Base-by-base conservation (phyloP, 164 flowering plant species). In the Liquidambar formosana region DNA sequence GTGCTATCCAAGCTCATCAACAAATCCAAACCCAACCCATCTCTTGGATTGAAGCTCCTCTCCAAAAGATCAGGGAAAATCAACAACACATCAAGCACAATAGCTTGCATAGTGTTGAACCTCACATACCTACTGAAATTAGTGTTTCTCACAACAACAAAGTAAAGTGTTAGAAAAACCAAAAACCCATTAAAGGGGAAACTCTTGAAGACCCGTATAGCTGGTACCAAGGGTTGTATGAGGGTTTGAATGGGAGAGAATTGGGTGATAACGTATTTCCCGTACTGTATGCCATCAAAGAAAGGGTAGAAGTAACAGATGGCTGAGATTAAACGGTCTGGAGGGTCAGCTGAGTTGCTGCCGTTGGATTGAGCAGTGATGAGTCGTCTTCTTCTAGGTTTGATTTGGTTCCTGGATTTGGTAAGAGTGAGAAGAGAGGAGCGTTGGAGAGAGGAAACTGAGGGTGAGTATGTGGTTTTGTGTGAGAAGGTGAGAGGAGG, bases 41-140 rank as follows among this genome's bases (percentile, higher is more conserved):
- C 94, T 57, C 75, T 85, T 0, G 97, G 94, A 63, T 83, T 81
- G 46, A 88, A 95, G 57, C 79, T 83, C 80, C 99, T 84, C 82
- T 89, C 97, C 73, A 92, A 21, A 22, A 95, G 79, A 77, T 92
- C 97, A 43, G 99, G 99, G 22, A 95, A 89, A 38, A 95, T 92
- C 83, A 95, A 73, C 61, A 95, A 75, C 78, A 92, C 94, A 72
- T 95, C 97, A 65, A 95, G 97, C 53, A 88, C 97, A 33, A 95
- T 87, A 33, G 96, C 99, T 73, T 95, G 99, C 99, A 92, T 95
- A 1, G 96, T 88, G 48, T 95, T 95, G 75, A 92, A 95, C 89
- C 99, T 89, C 66, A 95, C 99, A 73, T 89, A 92, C 68, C 89
- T 82, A 65, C 97, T 95, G 69, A 95, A 95, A 43, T 86, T 92